Base-by-base conservation (phyloP, 306 rosid genomes). In the Vicia faba region DNA sequence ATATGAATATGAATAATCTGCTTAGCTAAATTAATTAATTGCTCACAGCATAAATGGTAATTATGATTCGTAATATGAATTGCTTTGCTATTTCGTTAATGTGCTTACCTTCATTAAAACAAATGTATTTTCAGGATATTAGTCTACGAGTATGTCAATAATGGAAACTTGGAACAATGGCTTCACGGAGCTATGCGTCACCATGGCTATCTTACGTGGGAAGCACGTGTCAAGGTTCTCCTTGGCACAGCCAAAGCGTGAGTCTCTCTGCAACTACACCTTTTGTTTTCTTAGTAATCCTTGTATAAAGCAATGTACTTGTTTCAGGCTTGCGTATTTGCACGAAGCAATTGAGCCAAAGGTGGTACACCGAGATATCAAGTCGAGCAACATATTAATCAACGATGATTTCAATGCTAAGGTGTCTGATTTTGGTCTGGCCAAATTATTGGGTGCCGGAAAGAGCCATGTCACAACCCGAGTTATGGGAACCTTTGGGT, bases 231-330 rank as follows among this genome's bases (percentile, higher is more conserved):
- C 66, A 92, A 89, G 87, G 74, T 92, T 81, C 85, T 92, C 74
- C 86, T 89, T 19, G 98, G 98, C 79, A 92, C 96, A 1, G 98
- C 95, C 51, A 92, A 92, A 84, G 98, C 96, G 98, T 92, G 76
- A 83, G 97, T 71, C 73, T n/a, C n/a, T 15, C 69, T 54, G 69
- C 40, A 38, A 72, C 65, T 72, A 16, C 29, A 11, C 59, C 31
- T 39, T 13, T n/a, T 28, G 63, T 36, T 45, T 56, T 80, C 74
- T 40, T 48, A 13, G 41, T 60, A 18, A 45, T 75, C 65, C 28
- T 58, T 33, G 5, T 70, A 69, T 83, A 29, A 84, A 72, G 35
- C 45, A 57, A 46, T 55, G 5, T 78, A 4, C 71, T 64, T 66
- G 75, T 79, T 78, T 72, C 86, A 91, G 97, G 56, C 93, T 88